Conservation (phyloP, 148 eudicot species). For the Rheum nobile region DNA sequence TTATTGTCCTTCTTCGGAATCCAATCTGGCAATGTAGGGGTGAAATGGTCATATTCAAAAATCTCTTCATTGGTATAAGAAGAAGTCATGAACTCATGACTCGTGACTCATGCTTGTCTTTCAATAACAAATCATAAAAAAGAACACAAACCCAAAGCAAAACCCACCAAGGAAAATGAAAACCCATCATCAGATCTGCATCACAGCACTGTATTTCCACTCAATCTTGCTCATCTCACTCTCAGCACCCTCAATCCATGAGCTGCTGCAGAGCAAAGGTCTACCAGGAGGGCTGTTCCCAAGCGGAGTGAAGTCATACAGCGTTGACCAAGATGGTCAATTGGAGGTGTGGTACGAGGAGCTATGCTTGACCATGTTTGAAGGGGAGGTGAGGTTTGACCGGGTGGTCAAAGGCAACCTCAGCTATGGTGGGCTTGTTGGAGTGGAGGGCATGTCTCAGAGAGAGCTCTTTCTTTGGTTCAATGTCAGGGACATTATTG, state of each 20-base stretch:
- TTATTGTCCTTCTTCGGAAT: background rate
- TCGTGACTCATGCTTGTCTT: background rate
- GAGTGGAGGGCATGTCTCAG: slow-evolving; percentile 53
- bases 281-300: slow-evolving; percentile 71
- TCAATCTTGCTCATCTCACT: background rate
- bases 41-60: background rate
- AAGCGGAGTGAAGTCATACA: slow-evolving; percentile 30
- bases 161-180: background rate
- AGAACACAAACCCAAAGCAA: background rate
- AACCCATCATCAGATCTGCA: background rate
- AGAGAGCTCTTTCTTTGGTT: slow-evolving; percentile 75
- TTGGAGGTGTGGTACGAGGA: slow-evolving; percentile 37
- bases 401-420: slow-evolving; percentile 54
- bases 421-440: slow-evolving; percentile 58
- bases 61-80: background rate
- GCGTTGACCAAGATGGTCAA: slow-evolving; percentile 24
- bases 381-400: slow-evolving; percentile 51
- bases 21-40: background rate
- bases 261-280: slow-evolving; percentile 48
- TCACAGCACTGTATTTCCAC: background rate
- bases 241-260: slow-evolving; percentile 26
- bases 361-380: slow-evolving; percentile 55
- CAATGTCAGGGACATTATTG: slow-evolving; percentile 58
- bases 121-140: background rate
- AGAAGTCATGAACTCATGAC: background rate